Evolutionary conservation across 2,329 filamentous ascomycete genomes (phyloP).

Genomic region (Trichophyton equinum): DNA sequence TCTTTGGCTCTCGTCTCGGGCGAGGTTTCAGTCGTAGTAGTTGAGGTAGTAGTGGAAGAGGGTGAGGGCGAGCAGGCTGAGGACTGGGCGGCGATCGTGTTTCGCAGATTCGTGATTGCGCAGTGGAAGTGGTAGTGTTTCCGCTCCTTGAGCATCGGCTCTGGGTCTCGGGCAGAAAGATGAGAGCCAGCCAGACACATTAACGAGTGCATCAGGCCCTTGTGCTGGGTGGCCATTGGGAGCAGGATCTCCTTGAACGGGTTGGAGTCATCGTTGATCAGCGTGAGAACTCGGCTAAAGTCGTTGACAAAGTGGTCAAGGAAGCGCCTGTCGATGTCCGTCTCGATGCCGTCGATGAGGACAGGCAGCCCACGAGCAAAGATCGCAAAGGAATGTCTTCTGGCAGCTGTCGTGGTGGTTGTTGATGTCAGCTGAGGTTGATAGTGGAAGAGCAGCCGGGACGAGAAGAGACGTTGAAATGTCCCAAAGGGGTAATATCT

Average conservation of each 20-base stretch:
- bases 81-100: constrained; percentile 25
- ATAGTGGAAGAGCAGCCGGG: background rate
- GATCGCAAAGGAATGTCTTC: constrained; percentile 22
- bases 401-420: constrained; percentile 12
- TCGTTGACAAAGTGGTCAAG: constrained; percentile 72
- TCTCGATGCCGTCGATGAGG: constrained; percentile 72
- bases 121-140: constrained; percentile 43
- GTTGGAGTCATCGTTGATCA: constrained; percentile 69
- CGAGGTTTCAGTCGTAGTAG: background rate
- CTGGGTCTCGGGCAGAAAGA: constrained; percentile 40
- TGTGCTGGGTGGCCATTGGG: constrained; percentile 66
- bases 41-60: background rate
- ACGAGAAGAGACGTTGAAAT: background rate
- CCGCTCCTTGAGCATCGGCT: constrained; percentile 40
- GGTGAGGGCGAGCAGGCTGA: constrained; percentile 8
- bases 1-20: constrained; percentile 19
- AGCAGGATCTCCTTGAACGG: constrained; percentile 76
- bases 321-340: constrained; percentile 63
- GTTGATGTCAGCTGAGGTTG: background rate
- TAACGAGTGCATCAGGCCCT: constrained; percentile 81
- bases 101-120: constrained; percentile 29
- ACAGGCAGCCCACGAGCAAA: constrained; percentile 38
- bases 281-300: constrained; percentile 66
- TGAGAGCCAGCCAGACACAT: constrained; percentile 74
- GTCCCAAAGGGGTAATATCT: constrained; percentile 4